phyloP scores from a whole-genome alignment of 2,329 filamentous ascomycete genomes.

The Canariomyces notabilis region DNA sequence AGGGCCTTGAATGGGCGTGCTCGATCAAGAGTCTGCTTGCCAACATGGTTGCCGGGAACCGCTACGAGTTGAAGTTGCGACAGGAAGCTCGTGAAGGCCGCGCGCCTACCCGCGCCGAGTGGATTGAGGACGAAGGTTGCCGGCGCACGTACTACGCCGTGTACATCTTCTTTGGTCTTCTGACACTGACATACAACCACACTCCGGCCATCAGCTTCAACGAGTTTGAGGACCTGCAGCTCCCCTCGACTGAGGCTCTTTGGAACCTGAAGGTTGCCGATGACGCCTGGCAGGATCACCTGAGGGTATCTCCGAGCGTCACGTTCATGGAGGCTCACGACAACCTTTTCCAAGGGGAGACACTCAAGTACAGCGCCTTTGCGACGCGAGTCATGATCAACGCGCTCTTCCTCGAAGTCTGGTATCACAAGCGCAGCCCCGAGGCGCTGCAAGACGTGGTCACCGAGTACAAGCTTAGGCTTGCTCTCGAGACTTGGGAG shows the following conservation, averaged over 20 bases:
- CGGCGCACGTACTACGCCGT: constrained; percentile 96
- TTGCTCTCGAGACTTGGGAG: constrained; percentile 98
- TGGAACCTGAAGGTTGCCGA: constrained; percentile 84
- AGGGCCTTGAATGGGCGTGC: constrained; percentile 92
- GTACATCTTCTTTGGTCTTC: constrained; percentile 95
- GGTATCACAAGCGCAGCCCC: constrained; percentile 98
- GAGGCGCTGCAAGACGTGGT: constrained; percentile 95
- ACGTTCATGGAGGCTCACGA: constrained; percentile 94
- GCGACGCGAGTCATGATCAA: constrained; percentile 99
- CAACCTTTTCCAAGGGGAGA: constrained; percentile 90
- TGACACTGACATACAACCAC: constrained; percentile 96
- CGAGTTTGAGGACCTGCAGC: constrained; percentile 87
- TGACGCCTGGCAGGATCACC: constrained; percentile 78
- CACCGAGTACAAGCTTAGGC: constrained; percentile 93
- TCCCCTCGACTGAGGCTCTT: constrained; percentile 87
- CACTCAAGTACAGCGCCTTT: constrained; percentile 89
- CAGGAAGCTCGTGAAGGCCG: constrained; percentile 77
- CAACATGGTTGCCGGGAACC: constrained; percentile 97
- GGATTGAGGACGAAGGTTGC: constrained; percentile 96
- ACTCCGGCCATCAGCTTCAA: constrained; percentile 98
- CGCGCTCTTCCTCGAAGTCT: constrained; percentile 93
- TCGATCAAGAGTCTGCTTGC: constrained; percentile 97
- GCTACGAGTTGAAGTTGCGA: constrained; percentile 91
- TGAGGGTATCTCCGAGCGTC: constrained; percentile 65
- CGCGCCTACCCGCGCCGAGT: constrained; percentile 75